Evolutionary conservation across 2,329 filamentous ascomycete genomes (phyloP), one percentile per base, ranked within the genome.

Genomic region (Decorospora gaudefroyi): DNA sequence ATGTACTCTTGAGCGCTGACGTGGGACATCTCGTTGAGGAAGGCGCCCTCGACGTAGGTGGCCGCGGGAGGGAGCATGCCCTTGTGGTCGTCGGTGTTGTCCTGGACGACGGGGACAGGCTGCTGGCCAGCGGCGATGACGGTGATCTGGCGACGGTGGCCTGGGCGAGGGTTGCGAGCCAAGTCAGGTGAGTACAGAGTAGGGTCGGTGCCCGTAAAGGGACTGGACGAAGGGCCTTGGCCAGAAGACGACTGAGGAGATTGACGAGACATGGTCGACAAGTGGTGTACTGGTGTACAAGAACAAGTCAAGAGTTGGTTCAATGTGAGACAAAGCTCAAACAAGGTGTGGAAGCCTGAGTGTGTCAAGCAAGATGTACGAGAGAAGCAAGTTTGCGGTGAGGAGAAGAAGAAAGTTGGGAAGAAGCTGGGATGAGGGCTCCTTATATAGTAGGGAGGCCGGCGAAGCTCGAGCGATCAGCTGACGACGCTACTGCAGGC

Each of bases 181-280:
- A 50, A 18, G 21, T 64, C 60, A 25, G 61, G 62, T 8, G 62
- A 64, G 55, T 65, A 64, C 5, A 58, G 43, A 7, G 64, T 64
- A 5, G 55, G 55, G 16, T 67, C 59, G 10, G 63, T 66, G 31
- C 57, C 56, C 16, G 48, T 51, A 23, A 56, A 64, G 15, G 63
- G 63, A 31, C 59, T 63, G 4, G 60, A 64, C 1, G 59, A 45
- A 22, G 57, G 48, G 28, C 57, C 59, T 39, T 43, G 30, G 23
- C 46, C 52, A 18, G 47, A 49, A 10, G 57, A 62, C 10, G 61
- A 63, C 34, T 52, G 46, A 12, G 59, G 54, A 19, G 61, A 63
- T 25, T 54, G 51, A 35, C 55, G 55, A 48, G 57, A 65, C 59
- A 65, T 65, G 51, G 17, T 53, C n/a, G 42, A 53, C 45, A 51